phyloP scores from a whole-genome alignment of 106 monocot species.

The Chionographis japonica region DNA sequence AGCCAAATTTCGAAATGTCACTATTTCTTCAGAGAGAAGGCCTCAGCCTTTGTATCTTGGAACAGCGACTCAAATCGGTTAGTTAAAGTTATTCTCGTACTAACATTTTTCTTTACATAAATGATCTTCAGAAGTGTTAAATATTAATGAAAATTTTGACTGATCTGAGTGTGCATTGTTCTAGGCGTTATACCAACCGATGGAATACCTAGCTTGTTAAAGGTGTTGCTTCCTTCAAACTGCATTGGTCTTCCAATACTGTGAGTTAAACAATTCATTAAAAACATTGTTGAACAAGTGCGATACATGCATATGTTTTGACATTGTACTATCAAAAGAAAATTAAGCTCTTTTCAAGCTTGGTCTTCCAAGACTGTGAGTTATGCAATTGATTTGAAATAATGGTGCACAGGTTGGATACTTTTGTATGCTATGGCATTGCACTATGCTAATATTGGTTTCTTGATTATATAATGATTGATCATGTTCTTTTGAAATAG shows the following conservation, averaged over 20 bases:
- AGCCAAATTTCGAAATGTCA: constrained; percentile 71
- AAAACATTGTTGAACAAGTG: too few relatives aligned
- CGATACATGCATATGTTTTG: too few relatives aligned
- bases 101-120: neutral
- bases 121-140: neutral
- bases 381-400: too few relatives aligned
- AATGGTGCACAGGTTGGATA: too few relatives aligned
- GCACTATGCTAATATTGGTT: too few relatives aligned
- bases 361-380: too few relatives aligned
- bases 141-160: neutral
- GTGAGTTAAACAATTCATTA: constrained; percentile 37
- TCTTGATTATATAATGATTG: too few relatives aligned
- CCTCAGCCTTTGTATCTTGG: constrained; percentile 85
- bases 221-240: constrained; percentile 79
- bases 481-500: too few relatives aligned
- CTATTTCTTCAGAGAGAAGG: constrained; percentile 57
- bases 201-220: constrained; percentile 93
- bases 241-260: constrained; percentile 79
- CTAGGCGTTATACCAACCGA: constrained; percentile 87
- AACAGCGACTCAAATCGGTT: constrained; percentile 93
- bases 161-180: neutral
- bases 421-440: too few relatives aligned
- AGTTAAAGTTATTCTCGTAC: neutral
- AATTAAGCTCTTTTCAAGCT: too few relatives aligned
- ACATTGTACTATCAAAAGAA: too few relatives aligned